A percentile compares a stretch with the other conserved stretches of the same genome.
These are phyloP conservation scores for Trametes hirsuta DNA, from an alignment of 1,284 basidiomycete genomes.

Conservation along the genomic window DNA sequence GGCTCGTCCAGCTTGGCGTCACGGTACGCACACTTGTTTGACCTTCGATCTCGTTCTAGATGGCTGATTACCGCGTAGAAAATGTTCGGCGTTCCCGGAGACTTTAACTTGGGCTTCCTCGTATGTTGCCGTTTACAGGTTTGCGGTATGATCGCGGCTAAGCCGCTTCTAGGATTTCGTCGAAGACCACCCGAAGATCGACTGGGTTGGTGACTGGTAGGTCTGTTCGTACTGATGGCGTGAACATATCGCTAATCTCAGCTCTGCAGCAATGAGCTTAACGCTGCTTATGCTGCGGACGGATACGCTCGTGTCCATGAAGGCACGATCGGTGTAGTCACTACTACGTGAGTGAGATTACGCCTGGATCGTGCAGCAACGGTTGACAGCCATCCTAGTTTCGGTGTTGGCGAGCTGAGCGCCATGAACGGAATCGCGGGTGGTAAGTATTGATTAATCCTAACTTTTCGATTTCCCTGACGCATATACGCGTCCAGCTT, in stretches of 20 bases:
- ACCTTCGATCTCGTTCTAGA: not conserved
- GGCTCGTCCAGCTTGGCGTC: slow-evolving; percentile 71
- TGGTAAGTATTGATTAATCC: slow-evolving; percentile 39
- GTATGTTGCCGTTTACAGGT: slow-evolving; percentile 39
- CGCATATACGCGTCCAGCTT: slow-evolving; percentile 47
- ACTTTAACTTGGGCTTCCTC: slow-evolving; percentile 85
- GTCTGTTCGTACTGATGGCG: slow-evolving; percentile 4
- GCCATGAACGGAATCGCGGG: slow-evolving; percentile 84
- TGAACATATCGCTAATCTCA: not conserved
- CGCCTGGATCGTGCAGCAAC: not conserved
- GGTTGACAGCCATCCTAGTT: slow-evolving; percentile 51
- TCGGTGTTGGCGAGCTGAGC: slow-evolving; percentile 89
- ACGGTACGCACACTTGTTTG: slow-evolving; percentile 47
- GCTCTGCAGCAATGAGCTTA: slow-evolving; percentile 75
- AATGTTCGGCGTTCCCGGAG: slow-evolving; percentile 91
- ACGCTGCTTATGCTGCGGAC: slow-evolving; percentile 91
- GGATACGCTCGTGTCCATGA: slow-evolving; percentile 90
- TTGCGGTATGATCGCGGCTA: not conserved
- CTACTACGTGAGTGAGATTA: slow-evolving; percentile 62
- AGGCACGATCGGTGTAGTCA: slow-evolving; percentile 70
- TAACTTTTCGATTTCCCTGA: not conserved
- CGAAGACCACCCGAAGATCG: slow-evolving; percentile 77
- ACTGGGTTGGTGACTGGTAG: slow-evolving; percentile 92
- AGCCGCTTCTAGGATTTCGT: slow-evolving; percentile 67
- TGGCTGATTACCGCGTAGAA: slow-evolving; percentile 42